Evolutionary conservation across 169 alveolate species (phyloP), one percentile per base, ranked within the genome.

Genomic region (Plasmodium knowlesi): DNA sequence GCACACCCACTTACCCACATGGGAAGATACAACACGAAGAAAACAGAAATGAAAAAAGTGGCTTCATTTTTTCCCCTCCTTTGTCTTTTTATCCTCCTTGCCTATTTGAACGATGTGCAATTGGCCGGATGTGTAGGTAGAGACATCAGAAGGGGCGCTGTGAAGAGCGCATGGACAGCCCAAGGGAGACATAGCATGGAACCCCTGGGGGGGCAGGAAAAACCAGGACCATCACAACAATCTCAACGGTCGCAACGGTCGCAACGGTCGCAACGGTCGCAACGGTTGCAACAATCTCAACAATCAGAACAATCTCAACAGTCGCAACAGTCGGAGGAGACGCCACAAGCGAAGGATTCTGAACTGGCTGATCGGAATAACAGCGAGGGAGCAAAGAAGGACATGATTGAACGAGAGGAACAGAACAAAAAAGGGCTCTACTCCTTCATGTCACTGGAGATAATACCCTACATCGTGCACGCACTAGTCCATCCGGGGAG

Each of bases 21-120:
- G 22, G 61, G 61, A 50, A 50, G 61, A 50, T 50, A 50, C 61
- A 28, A 67, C 76, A 84, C 3, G 76, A 30, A 16, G 54, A 39
- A 25, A 39, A 41, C 54, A 25, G 93, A 86, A 25, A 86, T 86
- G 93, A 86, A 76, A 83, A 86, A 86, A 32, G 43, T 86, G 70
- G 46, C 57, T 67, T 53, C 81, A 14, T 50, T 86, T 73, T 50
- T 86, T 43, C 19, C 54, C 30, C 54, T 46, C 71, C 50, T 86
- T 34, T 50, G 61, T 50, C 22, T 86, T n/a, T 8, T 81, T 25
- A 16, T 16, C 72, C 67, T 67, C 37, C 41, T 28, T 8, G 39
- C n/a, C 14, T 67, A 67, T n/a, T 19, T 81, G n/a, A 81, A 81
- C 28, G 8, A 34, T 74, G 50, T 53, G 61, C 53, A 53, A 74